Conservation (phyloP, 768 basidiomycete species). For the Boletus sensibilis region DNA sequence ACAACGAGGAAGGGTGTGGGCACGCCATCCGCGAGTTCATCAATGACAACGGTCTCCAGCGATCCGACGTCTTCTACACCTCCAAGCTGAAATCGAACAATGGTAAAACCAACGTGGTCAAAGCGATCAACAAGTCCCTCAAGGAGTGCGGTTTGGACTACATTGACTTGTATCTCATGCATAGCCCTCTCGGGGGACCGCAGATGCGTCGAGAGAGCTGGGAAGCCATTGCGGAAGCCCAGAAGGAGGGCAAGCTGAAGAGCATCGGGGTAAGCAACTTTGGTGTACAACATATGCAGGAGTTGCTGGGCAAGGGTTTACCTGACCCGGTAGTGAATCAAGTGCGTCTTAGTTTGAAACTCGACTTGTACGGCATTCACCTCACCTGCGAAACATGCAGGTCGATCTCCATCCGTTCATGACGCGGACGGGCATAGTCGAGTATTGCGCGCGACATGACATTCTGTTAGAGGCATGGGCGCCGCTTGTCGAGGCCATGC, state of each 20-base stretch:
- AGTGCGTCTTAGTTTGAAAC: slow-evolving; percentile 31
- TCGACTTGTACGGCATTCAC: not conserved
- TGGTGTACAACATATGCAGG: slow-evolving; percentile 47
- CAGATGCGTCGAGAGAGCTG: slow-evolving; percentile 5
- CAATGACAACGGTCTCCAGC: slow-evolving; percentile 39
- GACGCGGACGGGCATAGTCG: slow-evolving; percentile 60
- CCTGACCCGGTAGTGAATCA: slow-evolving; percentile 63
- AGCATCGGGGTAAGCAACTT: slow-evolving; percentile 6
- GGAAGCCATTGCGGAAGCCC: slow-evolving; percentile 3
- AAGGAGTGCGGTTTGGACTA: slow-evolving; percentile 35
- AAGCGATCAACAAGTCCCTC: slow-evolving; percentile 53
- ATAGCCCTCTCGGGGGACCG: slow-evolving; percentile 3
- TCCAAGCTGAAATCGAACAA: slow-evolving; percentile 64
- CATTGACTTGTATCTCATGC: slow-evolving; percentile 4
- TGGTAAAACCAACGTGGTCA: slow-evolving; percentile 43
- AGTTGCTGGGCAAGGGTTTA: slow-evolving; percentile 44
- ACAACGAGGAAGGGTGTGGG: slow-evolving; percentile 64
- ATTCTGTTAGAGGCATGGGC: slow-evolving; percentile 60
- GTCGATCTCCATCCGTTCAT: slow-evolving; percentile 70
- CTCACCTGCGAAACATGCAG: slow-evolving; percentile 25
- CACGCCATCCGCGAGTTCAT: slow-evolving; percentile 59
- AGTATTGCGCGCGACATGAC: slow-evolving; percentile 49
- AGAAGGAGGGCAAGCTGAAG: not conserved
- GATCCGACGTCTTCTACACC: slow-evolving; percentile 60
- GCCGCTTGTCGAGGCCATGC: slow-evolving; percentile 41